Evolutionary conservation across 805 yeast species (phyloP), one percentile per base, ranked within the genome.

Genomic region (Zygotorulaspora florentina): DNA sequence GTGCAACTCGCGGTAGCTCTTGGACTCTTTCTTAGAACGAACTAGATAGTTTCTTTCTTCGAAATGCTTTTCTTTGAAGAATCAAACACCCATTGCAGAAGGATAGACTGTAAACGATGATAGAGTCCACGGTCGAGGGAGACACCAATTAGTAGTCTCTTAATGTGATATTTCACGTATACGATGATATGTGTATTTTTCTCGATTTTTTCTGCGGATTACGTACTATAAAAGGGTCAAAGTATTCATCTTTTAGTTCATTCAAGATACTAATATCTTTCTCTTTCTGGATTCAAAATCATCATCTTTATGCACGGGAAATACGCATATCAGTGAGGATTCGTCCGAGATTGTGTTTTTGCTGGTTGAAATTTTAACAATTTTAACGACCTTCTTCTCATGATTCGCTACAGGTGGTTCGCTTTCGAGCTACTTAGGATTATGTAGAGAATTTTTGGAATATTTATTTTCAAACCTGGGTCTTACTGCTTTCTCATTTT

Each of bases 271-370:
- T 35, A 3, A n/a, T 0, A 23, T 25, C 23, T 16, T 37, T 12
- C 13, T 26, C 26, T 20, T 31, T 33, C 39, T 15, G 13, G 20
- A 34, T 48, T 26, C 39, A 40, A 55, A 55, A 39, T 47, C 75
- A 67, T 69, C 75, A 87, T 90, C 97, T 84, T 91, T 91, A 88
- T 91, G 98, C 99, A 85, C 85, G 99, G 98, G 98, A 96, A 91
- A 89, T 91, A 93, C 98, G 96, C 96, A 95, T 88, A 89, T 91
- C 98, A 90, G 96, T 91, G 99, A 91, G 98, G 99, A 93, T 89
- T 90, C 96, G 96, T 93, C 99, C 98, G 99, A 91, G 99, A 89
- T 90, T 95, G 96, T 91, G 98, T 93, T 87, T 91, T 91, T 91
- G 99, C 99, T 91, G 96, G 97, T 91, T 93, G 97, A 93, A 91